phyloP scores from a whole-genome alignment of 306 rosid genomes.

The Castanea sativa region DNA sequence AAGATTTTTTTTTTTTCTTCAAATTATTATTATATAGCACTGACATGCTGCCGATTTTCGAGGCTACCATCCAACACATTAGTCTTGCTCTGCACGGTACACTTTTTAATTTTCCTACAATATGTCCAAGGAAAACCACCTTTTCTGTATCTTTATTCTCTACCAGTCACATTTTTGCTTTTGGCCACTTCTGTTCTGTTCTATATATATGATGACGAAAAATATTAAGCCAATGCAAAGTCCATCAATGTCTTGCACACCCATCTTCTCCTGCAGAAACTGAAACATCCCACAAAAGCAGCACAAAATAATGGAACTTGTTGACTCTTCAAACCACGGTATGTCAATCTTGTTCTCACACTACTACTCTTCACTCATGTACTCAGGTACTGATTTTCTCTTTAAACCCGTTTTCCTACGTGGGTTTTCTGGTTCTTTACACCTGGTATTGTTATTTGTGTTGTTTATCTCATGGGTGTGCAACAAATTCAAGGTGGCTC shows the following conservation, averaged over 20 bases:
- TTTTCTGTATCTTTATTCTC: no score
- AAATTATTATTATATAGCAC: no score
- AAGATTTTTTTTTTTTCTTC: no score
- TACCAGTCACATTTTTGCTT: no score
- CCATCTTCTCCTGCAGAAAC: background rate
- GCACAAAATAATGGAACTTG: constrained; percentile 21
- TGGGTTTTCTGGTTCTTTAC: constrained; percentile 47
- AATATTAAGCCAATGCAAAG: background rate
- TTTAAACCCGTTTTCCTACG: constrained; percentile 41
- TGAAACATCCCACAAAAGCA: background rate
- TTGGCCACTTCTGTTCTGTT: background rate
- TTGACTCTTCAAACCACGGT: constrained; percentile 16
- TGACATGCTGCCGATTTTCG: no score
- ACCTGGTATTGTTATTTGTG: constrained; percentile 36
- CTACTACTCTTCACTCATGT: constrained; percentile 9
- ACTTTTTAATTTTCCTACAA: no score
- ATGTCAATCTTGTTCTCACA: constrained; percentile 21
- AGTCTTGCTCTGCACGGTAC: no score
- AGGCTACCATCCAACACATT: no score
- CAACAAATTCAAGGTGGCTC: constrained; percentile 25
- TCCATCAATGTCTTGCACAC: background rate
- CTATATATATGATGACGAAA: background rate
- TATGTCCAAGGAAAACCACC: no score
- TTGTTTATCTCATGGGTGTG: constrained; percentile 41
- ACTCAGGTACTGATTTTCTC: constrained; percentile 28